Conservation (phyloP, 441 rosid genomes). For the Breynia disticha region DNA sequence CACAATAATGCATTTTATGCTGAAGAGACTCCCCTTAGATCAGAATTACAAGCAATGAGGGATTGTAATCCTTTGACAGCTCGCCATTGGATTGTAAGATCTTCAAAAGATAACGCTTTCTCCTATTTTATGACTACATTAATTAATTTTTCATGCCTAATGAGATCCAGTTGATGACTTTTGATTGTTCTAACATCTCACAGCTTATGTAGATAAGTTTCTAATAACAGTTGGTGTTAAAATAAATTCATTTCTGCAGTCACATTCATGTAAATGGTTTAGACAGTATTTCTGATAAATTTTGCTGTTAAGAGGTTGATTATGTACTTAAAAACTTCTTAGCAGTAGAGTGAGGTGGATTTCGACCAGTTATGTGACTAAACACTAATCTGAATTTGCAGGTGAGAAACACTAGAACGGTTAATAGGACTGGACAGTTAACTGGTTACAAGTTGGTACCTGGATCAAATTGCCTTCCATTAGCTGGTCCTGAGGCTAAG, state of each 20-base stretch:
- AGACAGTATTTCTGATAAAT: too few relatives aligned
- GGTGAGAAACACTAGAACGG: slow-evolving; percentile 90
- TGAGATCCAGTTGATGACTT: too few relatives aligned
- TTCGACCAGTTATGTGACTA: neutral
- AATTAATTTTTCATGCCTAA: too few relatives aligned
- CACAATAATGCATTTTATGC: slow-evolving; percentile 87
- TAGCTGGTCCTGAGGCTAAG: slow-evolving; percentile 75
- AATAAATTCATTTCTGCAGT: too few relatives aligned
- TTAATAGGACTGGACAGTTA: slow-evolving; percentile 75
- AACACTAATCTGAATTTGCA: slow-evolving; percentile 14
- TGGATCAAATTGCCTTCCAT: slow-evolving; percentile 76
- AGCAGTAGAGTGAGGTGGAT: too few relatives aligned
- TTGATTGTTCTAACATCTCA: too few relatives aligned
- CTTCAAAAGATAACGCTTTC: neutral
- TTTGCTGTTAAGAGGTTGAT: too few relatives aligned
- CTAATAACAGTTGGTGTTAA: too few relatives aligned
- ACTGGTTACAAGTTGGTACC: slow-evolving; percentile 84
- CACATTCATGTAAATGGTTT: too few relatives aligned
- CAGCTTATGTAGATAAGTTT: too few relatives aligned
- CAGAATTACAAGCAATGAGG: slow-evolving; percentile 71
- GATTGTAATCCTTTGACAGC: slow-evolving; percentile 76
- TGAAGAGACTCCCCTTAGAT: slow-evolving; percentile 56
- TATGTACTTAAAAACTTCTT: too few relatives aligned
- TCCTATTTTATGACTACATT: too few relatives aligned
- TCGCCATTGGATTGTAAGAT: slow-evolving; percentile 84